Evolutionary conservation across 192 early-diverging fungal genomes (phyloP).

Genomic region (Bifiguratus adelaidae): DNA sequence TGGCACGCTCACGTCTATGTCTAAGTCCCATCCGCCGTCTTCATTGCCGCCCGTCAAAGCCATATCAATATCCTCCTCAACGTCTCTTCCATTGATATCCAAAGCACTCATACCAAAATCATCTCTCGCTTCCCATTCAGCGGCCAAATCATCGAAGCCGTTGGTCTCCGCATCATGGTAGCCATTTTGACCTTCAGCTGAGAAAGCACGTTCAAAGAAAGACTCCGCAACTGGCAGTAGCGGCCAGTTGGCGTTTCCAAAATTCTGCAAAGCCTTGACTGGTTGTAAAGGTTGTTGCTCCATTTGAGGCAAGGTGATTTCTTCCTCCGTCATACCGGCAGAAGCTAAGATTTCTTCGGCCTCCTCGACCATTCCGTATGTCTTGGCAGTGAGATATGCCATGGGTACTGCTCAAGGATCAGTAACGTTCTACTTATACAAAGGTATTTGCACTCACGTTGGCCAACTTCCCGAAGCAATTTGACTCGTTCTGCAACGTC

Average conservation of each 20-base stretch:
- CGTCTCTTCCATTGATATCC: too few species aligned
- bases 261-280: conserved; percentile 57
- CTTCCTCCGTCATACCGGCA: conserved; percentile 57
- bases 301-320: conserved; percentile 28
- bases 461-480: conserved; percentile 77
- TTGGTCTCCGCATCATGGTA: conserved; percentile 31
- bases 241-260: conserved; percentile 96
- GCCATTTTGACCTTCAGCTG: conserved; percentile 33
- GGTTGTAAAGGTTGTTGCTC: conserved; percentile 56
- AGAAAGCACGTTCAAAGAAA: conserved; percentile 75
- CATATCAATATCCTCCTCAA: conserved; percentile 23
- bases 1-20: conserved; percentile 62
- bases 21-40: conserved; percentile 82
- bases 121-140: conserved; percentile 71
- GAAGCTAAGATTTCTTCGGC: conserved; percentile 72
- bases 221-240: conserved; percentile 71
- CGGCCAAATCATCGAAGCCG: conserved; percentile 50
- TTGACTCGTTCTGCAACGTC: conserved; percentile 87
- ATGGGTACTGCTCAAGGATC: conserved; percentile 47
- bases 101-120: conserved; percentile 47
- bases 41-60: conserved; percentile 40
- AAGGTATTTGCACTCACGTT: conserved; percentile 39
- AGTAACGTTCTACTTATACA: not conserved
- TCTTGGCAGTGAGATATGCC: conserved; percentile 88
- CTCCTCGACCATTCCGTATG: conserved; percentile 77